Conservation (phyloP, 768 basidiomycete species). For the Brasilioporus rufonigricans region DNA sequence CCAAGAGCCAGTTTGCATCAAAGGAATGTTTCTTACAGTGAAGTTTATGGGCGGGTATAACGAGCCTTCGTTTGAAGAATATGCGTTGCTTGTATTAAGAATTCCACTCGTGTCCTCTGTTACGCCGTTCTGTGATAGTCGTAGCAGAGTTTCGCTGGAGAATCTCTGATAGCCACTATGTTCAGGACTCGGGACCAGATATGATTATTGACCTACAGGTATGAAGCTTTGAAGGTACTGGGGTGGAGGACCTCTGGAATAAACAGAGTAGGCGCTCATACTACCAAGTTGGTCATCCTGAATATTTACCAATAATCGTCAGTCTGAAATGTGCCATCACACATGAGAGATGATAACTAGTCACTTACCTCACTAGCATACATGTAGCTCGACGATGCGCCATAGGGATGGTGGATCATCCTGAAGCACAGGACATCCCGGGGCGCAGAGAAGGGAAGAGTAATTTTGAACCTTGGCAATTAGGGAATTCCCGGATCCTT, state of each 20-base stretch:
- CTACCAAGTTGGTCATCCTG: constrained; percentile 10
- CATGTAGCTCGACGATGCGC: constrained; percentile 26
- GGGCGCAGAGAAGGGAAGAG: constrained; percentile 5
- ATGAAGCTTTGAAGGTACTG: constrained; percentile 28
- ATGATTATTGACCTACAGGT: constrained; percentile 16
- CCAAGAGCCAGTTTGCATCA: neutral
- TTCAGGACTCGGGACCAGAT: neutral
- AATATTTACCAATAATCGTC: neutral
- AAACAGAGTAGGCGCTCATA: neutral
- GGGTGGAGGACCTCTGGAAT: constrained; percentile 3
- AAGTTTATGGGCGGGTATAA: constrained; percentile 5
- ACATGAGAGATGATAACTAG: no score
- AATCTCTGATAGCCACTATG: constrained; percentile 19
- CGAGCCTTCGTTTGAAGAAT: constrained; percentile 9
- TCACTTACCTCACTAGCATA: constrained; percentile 24
- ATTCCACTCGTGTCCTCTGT: constrained; percentile 7
- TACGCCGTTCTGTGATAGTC: neutral
- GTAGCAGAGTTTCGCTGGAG: constrained; percentile 22
- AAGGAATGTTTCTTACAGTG: constrained; percentile 10
- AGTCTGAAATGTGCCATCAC: neutral
- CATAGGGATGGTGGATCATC: constrained; percentile 32
- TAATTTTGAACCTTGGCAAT: neutral
- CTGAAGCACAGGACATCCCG: constrained; percentile 19
- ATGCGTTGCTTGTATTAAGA: neutral
- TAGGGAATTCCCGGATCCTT: neutral